These are phyloP conservation scores for Phialemonium atrogriseum DNA, from an alignment of 2,329 filamentous ascomycete genomes.

Conservation along the genomic window DNA sequence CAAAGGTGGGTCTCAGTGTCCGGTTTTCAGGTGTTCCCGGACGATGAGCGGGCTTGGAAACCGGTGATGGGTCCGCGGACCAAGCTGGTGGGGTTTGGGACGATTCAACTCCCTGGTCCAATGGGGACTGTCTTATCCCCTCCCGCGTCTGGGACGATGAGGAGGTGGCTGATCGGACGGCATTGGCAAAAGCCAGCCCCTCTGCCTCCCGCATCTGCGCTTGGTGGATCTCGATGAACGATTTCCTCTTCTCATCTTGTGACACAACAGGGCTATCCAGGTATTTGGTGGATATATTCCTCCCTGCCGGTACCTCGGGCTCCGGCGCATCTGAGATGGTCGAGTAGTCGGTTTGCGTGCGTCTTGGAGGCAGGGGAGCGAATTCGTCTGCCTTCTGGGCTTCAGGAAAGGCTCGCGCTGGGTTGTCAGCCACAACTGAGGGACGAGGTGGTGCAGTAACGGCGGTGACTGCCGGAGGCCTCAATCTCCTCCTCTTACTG, in stretches of 20 bases:
- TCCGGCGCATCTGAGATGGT: constrained; percentile 19
- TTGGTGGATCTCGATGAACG: constrained; percentile 49
- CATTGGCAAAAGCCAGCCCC: constrained; percentile 48
- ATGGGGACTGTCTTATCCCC: constrained; percentile 15
- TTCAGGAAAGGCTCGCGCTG: constrained; percentile 13
- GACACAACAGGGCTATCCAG: constrained; percentile 24
- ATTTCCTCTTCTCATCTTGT: constrained; percentile 45
- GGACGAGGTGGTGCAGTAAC: constrained; percentile 19
- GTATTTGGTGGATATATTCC: constrained; percentile 20
- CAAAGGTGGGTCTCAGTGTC: constrained; percentile 14
- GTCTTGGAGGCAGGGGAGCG: constrained; percentile 42
- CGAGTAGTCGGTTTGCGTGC: constrained; percentile 49
- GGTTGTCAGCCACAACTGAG: constrained; percentile 16
- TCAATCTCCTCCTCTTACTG: constrained; percentile 44
- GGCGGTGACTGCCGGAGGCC: constrained; percentile 22
- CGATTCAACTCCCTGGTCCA: constrained; percentile 21
- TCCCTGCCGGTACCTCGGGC: constrained; percentile 22
- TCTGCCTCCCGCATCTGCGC: constrained; percentile 55
- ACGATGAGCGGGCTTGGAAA: no score
- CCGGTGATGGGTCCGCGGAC: constrained; percentile 2
- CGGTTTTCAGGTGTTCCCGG: constrained; percentile 10
- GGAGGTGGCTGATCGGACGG: constrained; percentile 26
- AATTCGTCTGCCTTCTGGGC: constrained; percentile 35
- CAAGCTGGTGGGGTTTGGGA: not conserved
- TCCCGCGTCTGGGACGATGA: constrained; percentile 22